phyloP scores from a whole-genome alignment of 73 alveolate genomes.

The Paramecium pentaurelia region DNA sequence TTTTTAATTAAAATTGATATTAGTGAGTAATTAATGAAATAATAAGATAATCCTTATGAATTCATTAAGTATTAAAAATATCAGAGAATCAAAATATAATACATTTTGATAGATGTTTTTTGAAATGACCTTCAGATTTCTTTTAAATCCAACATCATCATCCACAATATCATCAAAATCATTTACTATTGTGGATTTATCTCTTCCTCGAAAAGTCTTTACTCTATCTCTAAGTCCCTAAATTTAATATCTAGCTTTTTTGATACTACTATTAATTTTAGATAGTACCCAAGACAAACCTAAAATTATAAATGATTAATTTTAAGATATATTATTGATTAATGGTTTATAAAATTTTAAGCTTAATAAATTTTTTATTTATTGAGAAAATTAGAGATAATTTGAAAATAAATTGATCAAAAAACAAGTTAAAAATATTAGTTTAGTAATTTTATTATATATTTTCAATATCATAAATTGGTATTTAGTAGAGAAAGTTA shows the following conservation, averaged over 20 bases:
- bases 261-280: background rate
- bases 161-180: background rate
- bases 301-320: background rate
- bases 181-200: background rate
- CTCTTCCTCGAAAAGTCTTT: background rate
- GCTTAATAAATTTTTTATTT: no score
- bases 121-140: background rate
- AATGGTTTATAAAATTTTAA: no score
- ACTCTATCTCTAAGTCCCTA: background rate
- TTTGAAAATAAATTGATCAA: no score
- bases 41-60: no score
- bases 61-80: no score
- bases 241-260: background rate
- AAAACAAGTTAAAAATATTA: background rate
- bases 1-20: no score
- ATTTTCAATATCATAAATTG: background rate
- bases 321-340: no score
- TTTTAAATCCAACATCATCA: background rate
- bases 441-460: background rate
- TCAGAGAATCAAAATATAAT: no score
- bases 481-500: background rate
- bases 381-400: no score
- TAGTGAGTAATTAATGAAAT: no score
- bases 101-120: background rate
- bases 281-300: slow-evolving; percentile 3